These are phyloP conservation scores for Penicillium goetzii DNA, from an alignment of 495 filamentous ascomycete species.

Conservation along the genomic window DNA sequence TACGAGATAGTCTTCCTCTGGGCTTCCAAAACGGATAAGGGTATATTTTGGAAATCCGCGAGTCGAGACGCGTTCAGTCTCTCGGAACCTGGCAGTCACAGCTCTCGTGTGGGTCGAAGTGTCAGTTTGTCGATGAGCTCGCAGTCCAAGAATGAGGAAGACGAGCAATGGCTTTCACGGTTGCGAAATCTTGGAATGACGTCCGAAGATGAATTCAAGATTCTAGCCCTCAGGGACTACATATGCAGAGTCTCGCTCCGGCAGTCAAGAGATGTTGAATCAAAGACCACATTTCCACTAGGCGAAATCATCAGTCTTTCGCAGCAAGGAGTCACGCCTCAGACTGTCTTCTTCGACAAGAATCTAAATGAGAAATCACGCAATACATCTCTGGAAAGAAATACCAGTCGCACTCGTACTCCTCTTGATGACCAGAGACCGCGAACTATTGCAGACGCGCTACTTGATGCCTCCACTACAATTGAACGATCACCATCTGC, in stretches of 20 bases:
- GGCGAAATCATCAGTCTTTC: constrained; percentile 73
- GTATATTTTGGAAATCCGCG: constrained; percentile 82
- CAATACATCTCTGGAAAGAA: constrained; percentile 40
- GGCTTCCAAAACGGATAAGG: constrained; percentile 78
- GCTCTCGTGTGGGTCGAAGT: constrained; percentile 30
- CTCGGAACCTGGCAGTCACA: constrained; percentile 39
- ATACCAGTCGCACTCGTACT: constrained; percentile 21
- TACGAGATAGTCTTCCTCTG: constrained; percentile 86
- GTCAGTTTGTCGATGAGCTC: constrained; percentile 39
- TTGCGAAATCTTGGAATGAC: constrained; percentile 83
- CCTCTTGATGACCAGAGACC: constrained; percentile 48
- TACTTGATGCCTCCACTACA: constrained; percentile 89
- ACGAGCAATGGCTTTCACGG: constrained; percentile 89
- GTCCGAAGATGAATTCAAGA: constrained; percentile 85
- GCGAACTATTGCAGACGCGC: constrained; percentile 84
- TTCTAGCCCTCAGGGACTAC: constrained; percentile 84
- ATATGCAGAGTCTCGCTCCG: constrained; percentile 83
- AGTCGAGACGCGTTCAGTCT: constrained; percentile 69
- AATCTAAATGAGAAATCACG: constrained; percentile 51
- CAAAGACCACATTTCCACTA: constrained; percentile 47
- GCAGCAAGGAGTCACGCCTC: constrained; percentile 71
- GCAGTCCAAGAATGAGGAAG: constrained; percentile 80
- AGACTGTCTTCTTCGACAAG: constrained; percentile 92
- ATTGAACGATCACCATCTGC: constrained; percentile 70
- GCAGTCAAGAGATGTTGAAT: constrained; percentile 57